Evolutionary conservation across 78 protist genomes (phyloP).

Genomic region (Cavenderia fasciculata): DNA sequence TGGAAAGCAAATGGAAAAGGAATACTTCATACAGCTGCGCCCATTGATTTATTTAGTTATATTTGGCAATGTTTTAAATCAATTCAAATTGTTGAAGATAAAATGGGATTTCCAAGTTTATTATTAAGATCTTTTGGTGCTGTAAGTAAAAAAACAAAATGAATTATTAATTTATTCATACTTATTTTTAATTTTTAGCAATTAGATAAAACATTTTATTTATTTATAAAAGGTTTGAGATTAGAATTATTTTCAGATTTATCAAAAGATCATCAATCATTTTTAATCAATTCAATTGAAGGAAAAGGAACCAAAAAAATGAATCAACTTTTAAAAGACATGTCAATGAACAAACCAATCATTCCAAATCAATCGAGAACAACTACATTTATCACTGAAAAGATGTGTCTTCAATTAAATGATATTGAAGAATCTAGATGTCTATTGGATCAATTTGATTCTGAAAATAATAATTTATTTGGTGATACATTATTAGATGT

Average conservation of each 20-base stretch:
- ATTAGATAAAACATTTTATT: conserved; percentile 39
- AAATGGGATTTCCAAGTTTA: background rate
- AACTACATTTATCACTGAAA: background rate
- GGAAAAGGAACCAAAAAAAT: background rate
- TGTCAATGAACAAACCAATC: conserved; percentile 5
- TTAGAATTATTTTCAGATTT: background rate
- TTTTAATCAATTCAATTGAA: background rate
- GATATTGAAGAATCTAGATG: conserved; percentile 49
- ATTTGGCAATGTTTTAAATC: conserved; percentile 27
- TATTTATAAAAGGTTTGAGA: conserved; percentile 29
- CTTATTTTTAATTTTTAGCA: background rate
- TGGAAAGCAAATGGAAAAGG: conserved; percentile 60
- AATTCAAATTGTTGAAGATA: conserved; percentile 25
- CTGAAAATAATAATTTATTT: background rate
- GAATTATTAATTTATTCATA: background rate
- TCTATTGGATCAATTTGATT: conserved; percentile 48
- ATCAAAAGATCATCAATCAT: background rate
- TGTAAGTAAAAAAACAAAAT: background rate
- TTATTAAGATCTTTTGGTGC: conserved; percentile 37
- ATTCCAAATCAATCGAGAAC: background rate
- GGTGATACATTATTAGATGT: conserved; percentile 17
- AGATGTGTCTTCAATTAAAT: conserved; percentile 57
- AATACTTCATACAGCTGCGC: conserved; percentile 27
- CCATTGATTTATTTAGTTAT: conserved; percentile 47
- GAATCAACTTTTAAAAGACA: background rate